Evolutionary conservation across 2,329 filamentous ascomycete genomes (phyloP), one percentile per base, ranked within the genome.

Genomic region (Akanthomyces muscarius): DNA sequence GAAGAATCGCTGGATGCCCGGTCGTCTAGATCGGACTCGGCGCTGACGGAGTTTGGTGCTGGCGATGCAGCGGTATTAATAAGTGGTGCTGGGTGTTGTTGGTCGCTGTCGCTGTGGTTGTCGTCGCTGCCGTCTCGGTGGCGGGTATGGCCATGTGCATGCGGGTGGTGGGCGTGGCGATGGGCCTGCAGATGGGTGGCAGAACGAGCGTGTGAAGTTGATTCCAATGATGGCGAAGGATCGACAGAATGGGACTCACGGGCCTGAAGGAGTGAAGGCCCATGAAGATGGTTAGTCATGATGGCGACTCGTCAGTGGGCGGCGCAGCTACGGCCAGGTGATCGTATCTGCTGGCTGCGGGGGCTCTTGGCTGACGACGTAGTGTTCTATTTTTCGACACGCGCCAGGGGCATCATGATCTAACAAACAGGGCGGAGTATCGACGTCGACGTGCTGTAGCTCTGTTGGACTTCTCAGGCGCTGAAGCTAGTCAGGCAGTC

Each of bases 241-340:
- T 42, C 21, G 53, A 53, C 47, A 51, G 48, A 23, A 62, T 62
- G 21, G 65, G 69, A 64, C 60, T 70, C 67, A 51, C 67, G 68
- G 71, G 71, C 69, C 72, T 75, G 74, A 74, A 71, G 68, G 73
- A 75, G 73, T 73, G 73, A 75, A 76, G 74, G 68, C 73, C 70
- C 67, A 68, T 65, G 71, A 65, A 68, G 68, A 68, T 67, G 71
- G 67, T 71, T 73, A 71, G 74, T 74, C 74, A 75, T 76, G 66
- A 65, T 67, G 62, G 65, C 58, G 65, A 67, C 63, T 45, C 57
- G 68, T 68, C 67, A 67, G 70, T 69, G 68, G 65, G 64, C 55
- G 50, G 54, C 45, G 61, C 61, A 42, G 62, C 41, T 38, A 33
- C 47, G 52, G 53, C 33, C 57, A 51, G 63, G 63, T 52, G 63